Evolutionary conservation across 2,329 filamentous ascomycete genomes (phyloP).

Genomic region (Trichoderma brevicompactum): DNA sequence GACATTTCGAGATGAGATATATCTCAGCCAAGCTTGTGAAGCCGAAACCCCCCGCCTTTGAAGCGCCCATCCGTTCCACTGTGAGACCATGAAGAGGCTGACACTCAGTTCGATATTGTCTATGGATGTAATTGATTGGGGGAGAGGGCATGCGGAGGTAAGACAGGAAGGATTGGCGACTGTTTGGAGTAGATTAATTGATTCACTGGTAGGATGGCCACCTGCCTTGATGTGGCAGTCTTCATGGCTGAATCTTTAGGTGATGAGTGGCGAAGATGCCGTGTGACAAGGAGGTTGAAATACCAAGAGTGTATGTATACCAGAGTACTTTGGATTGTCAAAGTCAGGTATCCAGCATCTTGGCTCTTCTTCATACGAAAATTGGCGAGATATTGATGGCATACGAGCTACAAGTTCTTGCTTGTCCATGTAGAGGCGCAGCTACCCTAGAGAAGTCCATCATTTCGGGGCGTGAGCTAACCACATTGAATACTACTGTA

Average conservation of each 20-base stretch:
- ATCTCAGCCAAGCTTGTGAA: conserved; percentile 2
- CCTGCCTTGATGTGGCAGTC: neutral
- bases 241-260: neutral
- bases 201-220: neutral
- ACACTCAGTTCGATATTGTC: neutral
- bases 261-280: neutral
- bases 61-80: neutral
- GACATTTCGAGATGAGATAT: conserved; percentile 13
- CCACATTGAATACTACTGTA: no score
- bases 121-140: neutral
- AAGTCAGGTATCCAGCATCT: no score
- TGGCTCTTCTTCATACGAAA: neutral
- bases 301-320: neutral
- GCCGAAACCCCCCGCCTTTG: neutral
- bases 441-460: no score
- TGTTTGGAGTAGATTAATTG: conserved; percentile 1
- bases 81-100: neutral
- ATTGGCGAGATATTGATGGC: no score
- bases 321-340: neutral
- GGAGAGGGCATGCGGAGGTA: neutral
- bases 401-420: no score
- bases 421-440: no score
- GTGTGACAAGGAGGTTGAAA: neutral
- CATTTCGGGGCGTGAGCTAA: no score
- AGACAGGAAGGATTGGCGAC: neutral